Evolutionary conservation across 805 yeast genomes (phyloP).

Genomic region (Barnettozyma wickerhamii): DNA sequence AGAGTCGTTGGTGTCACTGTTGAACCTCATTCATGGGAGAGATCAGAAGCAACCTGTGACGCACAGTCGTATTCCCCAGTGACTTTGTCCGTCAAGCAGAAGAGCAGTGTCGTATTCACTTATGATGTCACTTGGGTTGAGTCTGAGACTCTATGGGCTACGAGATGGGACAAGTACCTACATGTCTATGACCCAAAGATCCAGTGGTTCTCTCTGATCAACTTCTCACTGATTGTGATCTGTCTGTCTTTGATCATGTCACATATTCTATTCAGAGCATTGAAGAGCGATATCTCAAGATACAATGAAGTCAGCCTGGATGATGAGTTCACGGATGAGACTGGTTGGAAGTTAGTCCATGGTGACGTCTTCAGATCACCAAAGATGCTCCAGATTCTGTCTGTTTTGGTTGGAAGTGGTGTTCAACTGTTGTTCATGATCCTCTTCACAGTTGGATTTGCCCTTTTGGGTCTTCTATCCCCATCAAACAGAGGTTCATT

Average conservation of each 20-base stretch:
- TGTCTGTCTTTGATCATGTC: conserved; percentile 73
- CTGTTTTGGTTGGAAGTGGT: conserved; percentile 87
- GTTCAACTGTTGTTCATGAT: conserved; percentile 77
- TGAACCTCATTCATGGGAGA: conserved; percentile 55
- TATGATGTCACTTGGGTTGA: conserved; percentile 74
- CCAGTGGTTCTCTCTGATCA: conserved; percentile 92
- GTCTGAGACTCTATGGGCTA: conserved; percentile 87
- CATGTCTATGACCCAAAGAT: conserved; percentile 89
- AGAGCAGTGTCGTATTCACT: conserved; percentile 66
- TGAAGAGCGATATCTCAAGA: conserved; percentile 78
- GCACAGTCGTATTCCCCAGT: conserved; percentile 36
- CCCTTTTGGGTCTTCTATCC: conserved; percentile 83
- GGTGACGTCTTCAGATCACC: conserved; percentile 96
- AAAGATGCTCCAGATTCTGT: conserved; percentile 57
- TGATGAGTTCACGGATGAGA: conserved; percentile 83
- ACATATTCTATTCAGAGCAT: conserved; percentile 72
- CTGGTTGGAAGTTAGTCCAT: conserved; percentile 95
- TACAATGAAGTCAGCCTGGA: conserved; percentile 88
- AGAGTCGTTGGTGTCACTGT: conserved; percentile 92
- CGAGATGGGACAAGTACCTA: conserved; percentile 96
- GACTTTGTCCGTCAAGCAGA: conserved; percentile 42
- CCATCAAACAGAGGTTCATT: conserved; percentile 95
- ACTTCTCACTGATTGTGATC: conserved; percentile 77
- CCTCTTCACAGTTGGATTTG: conserved; percentile 68
- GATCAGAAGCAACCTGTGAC: conserved; percentile 34